These are phyloP conservation scores for Basipetospora chlamydospora DNA, from an alignment of 2,329 filamentous ascomycete species.

Conservation along the genomic window DNA sequence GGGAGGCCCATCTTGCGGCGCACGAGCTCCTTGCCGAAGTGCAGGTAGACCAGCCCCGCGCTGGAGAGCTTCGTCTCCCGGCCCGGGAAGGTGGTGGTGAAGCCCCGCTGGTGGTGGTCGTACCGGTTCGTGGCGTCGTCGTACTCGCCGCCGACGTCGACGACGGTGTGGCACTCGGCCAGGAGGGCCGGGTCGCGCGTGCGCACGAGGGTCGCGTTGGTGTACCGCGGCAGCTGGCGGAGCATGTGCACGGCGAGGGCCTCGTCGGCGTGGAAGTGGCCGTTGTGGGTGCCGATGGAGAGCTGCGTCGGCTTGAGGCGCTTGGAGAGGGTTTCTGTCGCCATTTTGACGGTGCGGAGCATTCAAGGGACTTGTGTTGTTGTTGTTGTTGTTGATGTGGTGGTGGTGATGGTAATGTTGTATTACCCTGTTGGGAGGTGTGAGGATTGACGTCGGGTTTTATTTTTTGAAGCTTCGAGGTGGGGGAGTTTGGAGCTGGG, in stretches of 20 bases:
- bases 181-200: constrained; percentile 74
- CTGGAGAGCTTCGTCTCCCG: constrained; percentile 82
- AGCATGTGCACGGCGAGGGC: constrained; percentile 94
- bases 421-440: too few relatives aligned
- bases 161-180: constrained; percentile 77
- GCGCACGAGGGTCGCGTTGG: constrained; percentile 58
- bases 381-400: too few relatives aligned
- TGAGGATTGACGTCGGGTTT: too few relatives aligned
- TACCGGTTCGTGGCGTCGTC: constrained; percentile 63
- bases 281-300: constrained; percentile 87
- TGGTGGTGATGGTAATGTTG: too few relatives aligned
- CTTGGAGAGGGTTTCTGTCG: constrained; percentile 5
- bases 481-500: too few relatives aligned
- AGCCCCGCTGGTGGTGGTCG: constrained; percentile 95
- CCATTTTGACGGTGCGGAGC: constrained; percentile 6
- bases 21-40: constrained; percentile 81
- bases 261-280: constrained; percentile 98
- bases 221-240: constrained; percentile 71
- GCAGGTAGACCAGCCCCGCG: constrained; percentile 87
- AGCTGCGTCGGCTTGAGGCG: constrained; percentile 5
- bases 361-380: neutral
- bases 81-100: constrained; percentile 70
- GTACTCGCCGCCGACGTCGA: constrained; percentile 96
- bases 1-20: constrained; percentile 35
- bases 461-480: too few relatives aligned